Base-by-base conservation (phyloP, 2,329 filamentous ascomycete genomes). In the Teratosphaeria destructans region DNA sequence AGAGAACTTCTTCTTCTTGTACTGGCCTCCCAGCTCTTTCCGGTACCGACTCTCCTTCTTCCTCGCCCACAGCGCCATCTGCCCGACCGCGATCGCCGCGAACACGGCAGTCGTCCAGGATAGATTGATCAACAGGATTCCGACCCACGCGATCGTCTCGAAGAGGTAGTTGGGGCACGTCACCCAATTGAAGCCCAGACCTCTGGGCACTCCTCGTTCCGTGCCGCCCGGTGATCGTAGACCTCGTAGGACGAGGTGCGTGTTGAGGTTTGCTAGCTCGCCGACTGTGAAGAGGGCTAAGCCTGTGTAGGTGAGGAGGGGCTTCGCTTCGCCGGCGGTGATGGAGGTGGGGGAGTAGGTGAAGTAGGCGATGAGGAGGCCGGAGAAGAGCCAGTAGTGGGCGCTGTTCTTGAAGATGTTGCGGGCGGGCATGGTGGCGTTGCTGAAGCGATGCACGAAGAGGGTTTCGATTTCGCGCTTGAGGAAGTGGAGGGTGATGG, bases 81-180 rank as follows among this genome's bases (percentile, higher is more conserved):
- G 90, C 27, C 77, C 81, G 16, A 81, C 82, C 37, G 90, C 90
- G 57, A 90, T 80, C 27, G 80, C 72, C 62, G 89, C 85, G 75
- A 97, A 97, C 23, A 95, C 66, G 16, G 85, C 78, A 0, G 94
- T 89, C 56, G 85, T 83, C 79, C 88, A 87, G 76, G 87, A 92
- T 69, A 89, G 86, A 67, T 85, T 91, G 58, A 93, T 82, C 52
- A 95, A 72, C 66, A 88, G 86, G 59, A 97, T 81, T 29, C 91
- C 92, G 34, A 89, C 67, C 94, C 94, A 99, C 0, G 92, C 85
- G 43, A 95, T 74, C 6, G 89, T 81, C 73, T 99, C 94, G 67
- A 95, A 97, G 79, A 95, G 84, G 79, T 99, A 99, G 78, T 99
- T 99, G 52, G 94, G 94, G 78, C 92, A 95, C 12, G 94, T 99